A percentile compares a stretch with the other conserved stretches of the same genome.
These are phyloP conservation scores for Blepharisma stoltei DNA, from an alignment of 73 alveolate genomes.

Conservation along the genomic window DNA sequence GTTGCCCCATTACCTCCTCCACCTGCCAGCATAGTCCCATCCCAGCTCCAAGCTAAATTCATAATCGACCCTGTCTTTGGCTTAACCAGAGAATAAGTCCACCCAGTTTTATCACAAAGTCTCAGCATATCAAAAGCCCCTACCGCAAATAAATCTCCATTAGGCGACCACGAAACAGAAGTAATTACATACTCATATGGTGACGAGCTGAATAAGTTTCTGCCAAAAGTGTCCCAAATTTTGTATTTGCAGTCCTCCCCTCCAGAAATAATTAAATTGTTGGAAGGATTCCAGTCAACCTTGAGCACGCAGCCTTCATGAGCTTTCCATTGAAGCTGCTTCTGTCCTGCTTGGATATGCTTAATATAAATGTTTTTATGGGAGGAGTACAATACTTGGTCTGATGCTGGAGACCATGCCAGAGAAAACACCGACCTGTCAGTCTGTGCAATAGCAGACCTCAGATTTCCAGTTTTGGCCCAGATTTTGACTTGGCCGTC, in stretches of 20 bases:
- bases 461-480: conserved; percentile 89
- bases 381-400: conserved; percentile 73
- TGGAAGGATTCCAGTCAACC: conserved; percentile 96
- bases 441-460: conserved; percentile 74
- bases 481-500: conserved; percentile 95
- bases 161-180: conserved; percentile 95
- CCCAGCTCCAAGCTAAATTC: conserved; percentile 88
- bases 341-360: conserved; percentile 89
- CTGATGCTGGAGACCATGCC: conserved; percentile 92
- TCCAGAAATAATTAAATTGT: conserved; percentile 83
- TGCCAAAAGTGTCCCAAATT: conserved; percentile 97
- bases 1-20: conserved; percentile 98
- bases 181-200: conserved; percentile 98
- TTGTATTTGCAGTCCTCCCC: conserved; percentile 98
- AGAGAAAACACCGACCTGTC: conserved; percentile 84
- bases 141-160: conserved; percentile 66
- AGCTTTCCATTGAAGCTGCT: conserved; percentile 90
- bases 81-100: conserved; percentile 94
- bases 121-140: conserved; percentile 91
- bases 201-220: conserved; percentile 89
- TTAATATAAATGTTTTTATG: conserved; percentile 82
- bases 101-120: conserved; percentile 98
- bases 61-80: conserved; percentile 82
- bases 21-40: conserved; percentile 95
- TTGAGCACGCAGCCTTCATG: conserved; percentile 92